Base-by-base conservation (phyloP, 805 yeast genomes). In the Candida pini region DNA sequence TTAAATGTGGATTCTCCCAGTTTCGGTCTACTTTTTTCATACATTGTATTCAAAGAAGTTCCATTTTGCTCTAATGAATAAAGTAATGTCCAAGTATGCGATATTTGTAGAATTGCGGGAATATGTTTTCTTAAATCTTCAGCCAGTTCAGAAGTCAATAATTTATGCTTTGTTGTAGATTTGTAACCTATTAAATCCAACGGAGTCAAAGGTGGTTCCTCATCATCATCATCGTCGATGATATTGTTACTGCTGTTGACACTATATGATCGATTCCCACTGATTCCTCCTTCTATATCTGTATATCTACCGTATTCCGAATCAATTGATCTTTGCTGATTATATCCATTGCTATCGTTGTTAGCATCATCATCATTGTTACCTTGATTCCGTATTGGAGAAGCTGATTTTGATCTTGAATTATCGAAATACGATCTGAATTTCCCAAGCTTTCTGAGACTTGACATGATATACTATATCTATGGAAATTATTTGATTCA, bases 11-110 rank as follows among this genome's bases (percentile, higher is more conserved):
- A 58, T 53, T 68, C 67, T 33, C 61, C 45, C 35, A 50, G 44
- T 8, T 55, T 63, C 0, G 82, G 81, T 30, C 63, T 63, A 36
- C 75, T 58, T 30, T 68, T 63, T 12, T 71, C 62, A 54, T 89
- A 90, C 13, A 92, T 58, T 0, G 97, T 88, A 38, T 73, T 77
- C 35, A 90, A 57, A 0, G 96, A 84, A 0, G 95, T 80, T 0
- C 98, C 98, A 54, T 88, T 85, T 56, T 87, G 96, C 47, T 89
- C 97, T 40, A 86, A 60, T n/a, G 92, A 81, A 54, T 89, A 90
- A 3, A 78, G 57, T 32, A 92, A 58, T 5, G 69, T 59, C 98
- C 97, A 92, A 5, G 71, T 71, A 25, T 81, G 79, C 41, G 75
- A 75, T 17, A 90, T 65, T 54, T 87, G 96, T 26, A 84, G 63